Conservation (phyloP, 1,284 basidiomycete genomes). For the Austroboletus rostrupii region DNA sequence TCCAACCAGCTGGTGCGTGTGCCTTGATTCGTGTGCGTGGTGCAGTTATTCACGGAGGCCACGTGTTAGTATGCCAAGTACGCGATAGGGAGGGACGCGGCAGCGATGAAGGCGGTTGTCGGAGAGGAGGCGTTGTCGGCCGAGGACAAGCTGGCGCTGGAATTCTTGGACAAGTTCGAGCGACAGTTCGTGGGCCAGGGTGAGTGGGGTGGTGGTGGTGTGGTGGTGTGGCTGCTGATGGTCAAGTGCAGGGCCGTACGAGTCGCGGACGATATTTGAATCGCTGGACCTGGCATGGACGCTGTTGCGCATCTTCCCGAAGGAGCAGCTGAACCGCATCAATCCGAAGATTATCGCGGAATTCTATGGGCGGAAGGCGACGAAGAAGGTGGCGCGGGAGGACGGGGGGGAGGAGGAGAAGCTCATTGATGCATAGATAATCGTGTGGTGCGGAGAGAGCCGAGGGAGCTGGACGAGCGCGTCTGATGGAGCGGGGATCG, state of each 20-base stretch:
- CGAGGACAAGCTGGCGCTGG: conserved; percentile 91
- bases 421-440: conserved; percentile 52
- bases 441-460: conserved; percentile 4
- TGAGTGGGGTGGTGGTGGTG: conserved; percentile 30
- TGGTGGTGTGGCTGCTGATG: conserved; percentile 6
- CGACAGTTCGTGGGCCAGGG: conserved; percentile 93
- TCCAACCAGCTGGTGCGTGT: conserved; percentile 86
- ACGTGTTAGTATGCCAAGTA: conserved; percentile 86
- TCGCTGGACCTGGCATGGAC: conserved; percentile 98
- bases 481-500: conserved; percentile 7
- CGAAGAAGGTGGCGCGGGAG: conserved; percentile 47
- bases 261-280: conserved; percentile 95
- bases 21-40: conserved; percentile 20
- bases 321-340: conserved; percentile 96
- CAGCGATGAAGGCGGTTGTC: conserved; percentile 99
- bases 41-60: conserved; percentile 15
- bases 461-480: neutral
- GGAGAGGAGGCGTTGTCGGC: conserved; percentile 95
- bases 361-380: conserved; percentile 78
- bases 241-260: conserved; percentile 71
- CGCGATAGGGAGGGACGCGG: conserved; percentile 95
- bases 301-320: conserved; percentile 96
- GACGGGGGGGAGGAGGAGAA: conserved; percentile 42
- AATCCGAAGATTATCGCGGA: conserved; percentile 87
- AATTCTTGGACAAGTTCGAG: conserved; percentile 95